Conservation (phyloP, 139 green algal species). For the Chloropicon primus region DNA sequence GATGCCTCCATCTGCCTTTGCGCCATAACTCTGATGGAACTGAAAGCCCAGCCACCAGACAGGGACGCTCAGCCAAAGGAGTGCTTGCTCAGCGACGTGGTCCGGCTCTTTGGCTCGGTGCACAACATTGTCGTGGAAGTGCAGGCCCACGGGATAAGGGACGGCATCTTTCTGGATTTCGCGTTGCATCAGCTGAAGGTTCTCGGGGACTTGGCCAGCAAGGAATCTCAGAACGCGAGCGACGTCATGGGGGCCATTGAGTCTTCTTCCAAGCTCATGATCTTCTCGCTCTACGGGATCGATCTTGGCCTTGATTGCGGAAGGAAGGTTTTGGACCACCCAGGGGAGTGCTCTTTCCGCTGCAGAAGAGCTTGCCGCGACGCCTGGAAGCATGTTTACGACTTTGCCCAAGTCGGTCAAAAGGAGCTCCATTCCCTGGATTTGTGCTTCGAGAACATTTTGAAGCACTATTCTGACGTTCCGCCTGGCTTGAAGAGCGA, state of each 20-base stretch:
- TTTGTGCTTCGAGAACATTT: neutral
- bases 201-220: neutral
- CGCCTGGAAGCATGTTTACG: neutral
- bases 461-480: neutral
- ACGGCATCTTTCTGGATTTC: neutral
- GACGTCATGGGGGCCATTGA: too few species aligned
- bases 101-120: neutral
- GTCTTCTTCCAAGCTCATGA: neutral
- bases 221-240: too few species aligned
- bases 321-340: neutral
- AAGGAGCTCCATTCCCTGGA: neutral
- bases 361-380: neutral
- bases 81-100: too few species aligned
- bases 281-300: neutral
- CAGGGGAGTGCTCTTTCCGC: neutral
- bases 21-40: neutral
- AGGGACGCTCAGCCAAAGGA: neutral
- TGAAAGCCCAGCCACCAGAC: neutral
- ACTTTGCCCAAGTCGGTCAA: neutral
- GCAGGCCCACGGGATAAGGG: neutral
- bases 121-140: neutral
- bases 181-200: neutral
- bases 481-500: neutral
- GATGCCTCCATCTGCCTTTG: neutral
- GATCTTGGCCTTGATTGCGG: neutral